Percentiles rank a stretch among this genome's conserved stretches.
Conservation (phyloP, 495 filamentous ascomycete species). For the Aspergillus carlsbadensis region DNA sequence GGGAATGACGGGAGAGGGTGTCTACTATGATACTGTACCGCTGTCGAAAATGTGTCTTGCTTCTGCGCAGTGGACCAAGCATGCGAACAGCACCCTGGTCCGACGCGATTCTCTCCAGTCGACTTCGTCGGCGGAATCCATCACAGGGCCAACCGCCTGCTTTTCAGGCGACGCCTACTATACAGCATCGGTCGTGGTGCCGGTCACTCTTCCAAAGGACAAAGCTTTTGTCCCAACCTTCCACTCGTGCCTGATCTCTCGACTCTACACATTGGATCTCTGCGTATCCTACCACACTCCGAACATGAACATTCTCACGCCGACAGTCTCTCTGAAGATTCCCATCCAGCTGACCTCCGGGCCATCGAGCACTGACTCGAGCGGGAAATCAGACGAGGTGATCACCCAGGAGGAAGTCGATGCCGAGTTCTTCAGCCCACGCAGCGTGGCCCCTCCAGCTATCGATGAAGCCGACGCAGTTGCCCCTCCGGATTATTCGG, state of each 20-base stretch:
- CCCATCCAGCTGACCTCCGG: conserved; percentile 70
- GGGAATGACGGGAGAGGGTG: conserved; percentile 56
- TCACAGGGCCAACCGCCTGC: conserved; percentile 40
- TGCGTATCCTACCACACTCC: conserved; percentile 60
- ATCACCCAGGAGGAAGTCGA: conserved; percentile 40
- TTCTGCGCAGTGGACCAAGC: conserved; percentile 65
- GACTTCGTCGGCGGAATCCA: conserved; percentile 28
- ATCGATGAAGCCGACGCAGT: not conserved
- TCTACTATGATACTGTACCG: conserved; percentile 61
- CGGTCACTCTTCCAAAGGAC: conserved; percentile 68
- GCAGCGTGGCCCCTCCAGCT: conserved; percentile 26
- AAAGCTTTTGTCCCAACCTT: conserved; percentile 85
- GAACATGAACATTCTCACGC: conserved; percentile 51
- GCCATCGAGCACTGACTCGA: conserved; percentile 3
- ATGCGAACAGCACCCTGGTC: conserved; percentile 26
- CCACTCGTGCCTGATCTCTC: conserved; percentile 78
- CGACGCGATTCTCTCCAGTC: conserved; percentile 64
- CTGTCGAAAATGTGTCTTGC: conserved; percentile 66
- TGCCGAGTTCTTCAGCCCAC: conserved; percentile 38
- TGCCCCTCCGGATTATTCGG: conserved; percentile 19
- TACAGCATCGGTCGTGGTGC: conserved; percentile 67
- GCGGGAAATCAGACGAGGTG: conserved; percentile 12
- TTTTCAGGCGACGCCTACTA: conserved; percentile 54
- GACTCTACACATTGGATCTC: conserved; percentile 75
- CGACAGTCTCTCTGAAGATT: conserved; percentile 62